Evolutionary conservation across 345 rosid genomes (phyloP).

Genomic region (Boechera divaricarpa): DNA sequence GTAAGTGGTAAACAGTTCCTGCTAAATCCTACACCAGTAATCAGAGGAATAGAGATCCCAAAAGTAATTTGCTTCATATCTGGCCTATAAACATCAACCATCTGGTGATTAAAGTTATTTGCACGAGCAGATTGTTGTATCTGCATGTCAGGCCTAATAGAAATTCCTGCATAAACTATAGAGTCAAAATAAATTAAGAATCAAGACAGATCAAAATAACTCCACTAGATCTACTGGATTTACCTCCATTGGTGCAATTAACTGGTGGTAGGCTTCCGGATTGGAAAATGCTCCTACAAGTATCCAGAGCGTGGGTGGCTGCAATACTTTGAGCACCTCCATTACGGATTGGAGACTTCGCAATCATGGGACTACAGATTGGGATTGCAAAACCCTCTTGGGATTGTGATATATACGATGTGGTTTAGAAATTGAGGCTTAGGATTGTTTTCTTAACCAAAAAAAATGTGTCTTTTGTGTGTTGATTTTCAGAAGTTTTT

Average conservation of each 20-base stretch:
- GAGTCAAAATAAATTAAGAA: background rate
- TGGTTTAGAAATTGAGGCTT: too few species aligned
- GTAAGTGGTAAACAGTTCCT: constrained; percentile 51
- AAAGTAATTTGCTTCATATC: constrained; percentile 54
- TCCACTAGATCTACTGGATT: background rate
- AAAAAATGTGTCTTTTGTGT: too few species aligned
- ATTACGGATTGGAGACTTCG: background rate
- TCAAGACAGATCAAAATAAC: background rate
- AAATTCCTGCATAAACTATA: background rate
- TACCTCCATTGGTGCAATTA: background rate
- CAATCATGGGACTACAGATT: too few species aligned
- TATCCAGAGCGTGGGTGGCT: background rate
- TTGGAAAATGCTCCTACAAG: background rate
- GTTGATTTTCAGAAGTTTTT: too few species aligned
- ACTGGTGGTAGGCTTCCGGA: background rate
- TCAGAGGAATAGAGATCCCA: constrained; percentile 34
- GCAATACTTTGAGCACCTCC: background rate
- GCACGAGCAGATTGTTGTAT: constrained; percentile 60
- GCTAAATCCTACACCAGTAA: constrained; percentile 46
- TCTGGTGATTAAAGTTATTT: constrained; percentile 48
- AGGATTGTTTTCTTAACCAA: too few species aligned
- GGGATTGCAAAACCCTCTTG: too few species aligned
- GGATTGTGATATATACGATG: too few species aligned
- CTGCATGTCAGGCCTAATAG: constrained; percentile 58
- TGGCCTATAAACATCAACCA: constrained; percentile 51